Conservation (phyloP, 139 green algal species). For the Chlamydomonas eustigma region DNA sequence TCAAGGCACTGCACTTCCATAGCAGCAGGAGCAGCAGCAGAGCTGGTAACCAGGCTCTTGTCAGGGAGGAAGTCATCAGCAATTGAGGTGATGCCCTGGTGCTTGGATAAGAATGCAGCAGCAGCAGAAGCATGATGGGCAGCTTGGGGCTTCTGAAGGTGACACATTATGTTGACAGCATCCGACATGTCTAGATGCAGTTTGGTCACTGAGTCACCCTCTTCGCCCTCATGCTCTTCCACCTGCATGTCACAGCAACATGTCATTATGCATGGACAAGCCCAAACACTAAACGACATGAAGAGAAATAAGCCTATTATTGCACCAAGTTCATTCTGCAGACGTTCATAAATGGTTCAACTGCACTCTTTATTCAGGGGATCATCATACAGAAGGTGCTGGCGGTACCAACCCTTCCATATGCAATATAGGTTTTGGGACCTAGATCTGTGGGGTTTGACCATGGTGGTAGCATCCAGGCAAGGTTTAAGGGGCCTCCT, state of each 20-base stretch:
- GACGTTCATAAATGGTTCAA: too few relatives aligned
- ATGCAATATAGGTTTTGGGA: slow-evolving; percentile 52
- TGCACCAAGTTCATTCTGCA: too few relatives aligned
- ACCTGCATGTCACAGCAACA: slow-evolving; percentile 19
- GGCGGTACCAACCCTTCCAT: slow-evolving; percentile 21
- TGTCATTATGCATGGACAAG: too few relatives aligned
- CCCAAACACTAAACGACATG: too few relatives aligned
- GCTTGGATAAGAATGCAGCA: too few relatives aligned
- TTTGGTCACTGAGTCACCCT: slow-evolving; percentile 85
- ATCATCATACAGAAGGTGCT: too few relatives aligned
- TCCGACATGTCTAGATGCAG: slow-evolving; percentile 81
- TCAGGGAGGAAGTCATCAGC: too few relatives aligned
- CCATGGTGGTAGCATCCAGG: slow-evolving; percentile 17
- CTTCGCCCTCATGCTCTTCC: slow-evolving; percentile 48
- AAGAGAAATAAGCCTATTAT: too few relatives aligned
- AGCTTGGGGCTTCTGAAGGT: slow-evolving; percentile 6
- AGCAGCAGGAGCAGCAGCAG: too few relatives aligned
- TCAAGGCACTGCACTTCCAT: too few relatives aligned
- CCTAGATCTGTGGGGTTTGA: slow-evolving; percentile 47
- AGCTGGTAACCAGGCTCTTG: too few relatives aligned
- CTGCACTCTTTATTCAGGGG: too few relatives aligned
- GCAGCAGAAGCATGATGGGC: neutral
- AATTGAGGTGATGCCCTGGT: slow-evolving; percentile 1
- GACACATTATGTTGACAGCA: slow-evolving; percentile 37
- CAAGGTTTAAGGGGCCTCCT: slow-evolving; percentile 43